Base-by-base conservation (phyloP, 1,284 basidiomycete species). In the Coniophora puteana region DNA sequence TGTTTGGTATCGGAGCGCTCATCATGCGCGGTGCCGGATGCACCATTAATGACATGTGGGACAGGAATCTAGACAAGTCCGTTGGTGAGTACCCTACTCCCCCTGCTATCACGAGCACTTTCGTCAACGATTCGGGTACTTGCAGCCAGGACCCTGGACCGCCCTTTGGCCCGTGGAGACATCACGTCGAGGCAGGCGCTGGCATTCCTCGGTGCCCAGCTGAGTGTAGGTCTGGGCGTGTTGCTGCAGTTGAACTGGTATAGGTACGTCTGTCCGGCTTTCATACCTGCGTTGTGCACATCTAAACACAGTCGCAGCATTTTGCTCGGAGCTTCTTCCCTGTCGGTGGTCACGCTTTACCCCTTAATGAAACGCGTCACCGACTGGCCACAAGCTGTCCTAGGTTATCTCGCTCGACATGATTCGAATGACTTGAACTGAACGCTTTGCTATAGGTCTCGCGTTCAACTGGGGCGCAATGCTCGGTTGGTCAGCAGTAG, bases 41-140 rank as follows among this genome's bases (percentile, higher is more conserved):
- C 61, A 98, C 93, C 0, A 96, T 99, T 56, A 99, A 99, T 60
- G 96, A 99, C 60, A 87, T 99, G 83, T 99, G 96, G 94, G 96
- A 99, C 61, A 74, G 76, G 49, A 80, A 90, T 52, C 77, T 97
- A 44, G 96, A 99, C 68, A 83, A 81, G 55, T 81, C 85, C 42
- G 96, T 99, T 37, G 91, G 93, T 93, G 58, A 58, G 90, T 62
- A 8, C 36, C 16, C n/a, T 22, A 26, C 20, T 3, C n/a, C 18
- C 33, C 27, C 25, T 32, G 28, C 36, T 7, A 13, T 10, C 26
- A 27, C 26, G 14, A 27, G 13, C 30, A 18, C 18, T 8, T 34
- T 16, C 39, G 14, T 24, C 22, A 13, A 8, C n/a, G 23, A 22
- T 30, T 32, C 34, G 13, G 18, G 22, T 33, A 21, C 13, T 25